phyloP scores from a whole-genome alignment of 2,329 filamentous ascomycete species.

The Herpomyces periplanetae region DNA sequence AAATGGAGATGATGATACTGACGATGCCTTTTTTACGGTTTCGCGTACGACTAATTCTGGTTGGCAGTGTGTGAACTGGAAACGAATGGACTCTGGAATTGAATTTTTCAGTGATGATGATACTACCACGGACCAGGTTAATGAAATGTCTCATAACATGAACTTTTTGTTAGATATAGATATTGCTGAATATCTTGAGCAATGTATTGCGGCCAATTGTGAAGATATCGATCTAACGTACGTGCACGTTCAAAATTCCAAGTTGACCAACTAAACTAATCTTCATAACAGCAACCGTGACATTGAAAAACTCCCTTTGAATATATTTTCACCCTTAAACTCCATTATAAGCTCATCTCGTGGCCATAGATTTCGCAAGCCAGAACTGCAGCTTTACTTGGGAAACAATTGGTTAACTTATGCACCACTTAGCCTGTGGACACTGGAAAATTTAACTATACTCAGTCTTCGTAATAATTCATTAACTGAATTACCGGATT shows the following conservation, averaged over 20 bases:
- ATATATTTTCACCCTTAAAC: constrained; percentile 15
- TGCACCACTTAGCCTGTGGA: constrained; percentile 19
- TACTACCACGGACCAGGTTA: constrained; percentile 4
- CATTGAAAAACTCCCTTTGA: constrained; percentile 15
- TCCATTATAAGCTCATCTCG: constrained; percentile 9
- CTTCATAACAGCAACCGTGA: constrained; percentile 8
- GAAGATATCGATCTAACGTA: constrained; percentile 11
- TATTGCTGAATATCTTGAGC: constrained; percentile 1
- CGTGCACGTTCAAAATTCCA: constrained; percentile 11
- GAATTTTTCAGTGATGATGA: constrained; percentile 8
- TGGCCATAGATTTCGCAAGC: constrained; percentile 16
- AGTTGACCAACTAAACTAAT: constrained; percentile 2
- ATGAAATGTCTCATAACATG: constrained; percentile 4
- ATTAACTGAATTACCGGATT: constrained; percentile 18
- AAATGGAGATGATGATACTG: constrained; percentile 4
- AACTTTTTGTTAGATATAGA: constrained; percentile 2
- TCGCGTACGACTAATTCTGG: constrained; percentile 17
- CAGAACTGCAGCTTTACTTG: constrained; percentile 19
- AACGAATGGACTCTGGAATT: constrained; percentile 16
- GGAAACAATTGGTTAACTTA: constrained; percentile 16
- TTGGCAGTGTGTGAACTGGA: constrained; percentile 28
- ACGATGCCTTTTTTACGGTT: constrained; percentile 11
- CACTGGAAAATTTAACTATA: constrained; percentile 18
- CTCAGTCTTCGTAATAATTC: constrained; percentile 24
- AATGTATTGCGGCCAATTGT: constrained; percentile 5